Percentiles rank a stretch among this genome's conserved stretches.
Evolutionary conservation across 2,329 filamentous ascomycete species (phyloP).

Genomic region (Colletotrichum sp.): DNA sequence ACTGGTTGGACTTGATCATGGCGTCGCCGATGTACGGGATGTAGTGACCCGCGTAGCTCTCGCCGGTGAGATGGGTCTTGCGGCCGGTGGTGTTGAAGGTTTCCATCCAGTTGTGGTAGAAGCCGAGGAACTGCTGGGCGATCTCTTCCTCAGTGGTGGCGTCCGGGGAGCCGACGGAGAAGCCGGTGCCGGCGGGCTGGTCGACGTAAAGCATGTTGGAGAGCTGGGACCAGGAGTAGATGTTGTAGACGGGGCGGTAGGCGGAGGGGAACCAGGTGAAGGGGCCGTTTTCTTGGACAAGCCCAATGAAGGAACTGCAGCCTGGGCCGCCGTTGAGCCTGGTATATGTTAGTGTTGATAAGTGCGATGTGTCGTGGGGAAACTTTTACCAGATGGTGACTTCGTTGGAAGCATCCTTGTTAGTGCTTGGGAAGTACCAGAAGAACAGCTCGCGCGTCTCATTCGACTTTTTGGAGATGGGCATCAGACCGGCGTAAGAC

Average conservation of each 20-base stretch:
- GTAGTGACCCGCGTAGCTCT: slow-evolving; percentile 72
- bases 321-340: slow-evolving; percentile 45
- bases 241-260: slow-evolving; percentile 56
- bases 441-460: slow-evolving; percentile 64
- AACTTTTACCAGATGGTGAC: slow-evolving; percentile 55
- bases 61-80: slow-evolving; percentile 77
- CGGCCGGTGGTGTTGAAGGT: slow-evolving; percentile 72
- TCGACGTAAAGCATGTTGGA: slow-evolving; percentile 40
- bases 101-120: slow-evolving; percentile 79
- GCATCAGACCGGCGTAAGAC: slow-evolving; percentile 68
- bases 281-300: slow-evolving; percentile 79
- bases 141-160: slow-evolving; percentile 72
- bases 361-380: background rate
- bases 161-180: slow-evolving; percentile 61
- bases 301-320: slow-evolving; percentile 67
- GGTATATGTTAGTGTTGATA: background rate
- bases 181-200: slow-evolving; percentile 33
- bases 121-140: slow-evolving; percentile 74
- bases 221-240: slow-evolving; percentile 44
- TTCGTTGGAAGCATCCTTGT: slow-evolving; percentile 68
- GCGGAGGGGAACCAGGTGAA: slow-evolving; percentile 76
- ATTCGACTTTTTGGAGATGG: slow-evolving; percentile 50
- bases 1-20: slow-evolving; percentile 72
- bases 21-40: slow-evolving; percentile 76
- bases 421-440: slow-evolving; percentile 56